Conservation (phyloP, 176 grass and related monocot species). For the Poa pratensis region DNA sequence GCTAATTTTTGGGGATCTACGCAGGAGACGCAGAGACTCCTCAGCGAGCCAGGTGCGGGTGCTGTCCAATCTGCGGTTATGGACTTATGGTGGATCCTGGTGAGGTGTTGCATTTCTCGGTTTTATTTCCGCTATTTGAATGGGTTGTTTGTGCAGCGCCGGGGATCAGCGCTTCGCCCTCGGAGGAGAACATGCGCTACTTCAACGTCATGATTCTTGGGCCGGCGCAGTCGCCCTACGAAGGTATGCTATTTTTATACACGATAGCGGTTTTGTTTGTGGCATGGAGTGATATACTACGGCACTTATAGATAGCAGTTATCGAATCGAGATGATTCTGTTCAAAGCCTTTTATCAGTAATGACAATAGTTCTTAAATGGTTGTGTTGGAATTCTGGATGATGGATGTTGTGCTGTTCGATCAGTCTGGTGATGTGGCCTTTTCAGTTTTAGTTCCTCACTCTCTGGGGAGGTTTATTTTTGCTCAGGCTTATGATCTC, state of each 20-base stretch:
- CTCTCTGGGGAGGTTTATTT: neutral
- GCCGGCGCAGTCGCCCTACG: constrained; percentile 83
- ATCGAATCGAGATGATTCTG: constrained; percentile 9
- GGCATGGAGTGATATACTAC: neutral
- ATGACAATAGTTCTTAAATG: constrained; percentile 2
- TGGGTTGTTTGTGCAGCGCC: constrained; percentile 64
- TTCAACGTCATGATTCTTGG: constrained; percentile 99
- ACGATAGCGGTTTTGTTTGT: neutral
- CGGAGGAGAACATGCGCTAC: constrained; percentile 98
- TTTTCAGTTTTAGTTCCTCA: neutral
- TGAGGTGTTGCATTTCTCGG: neutral
- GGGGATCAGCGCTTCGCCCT: constrained; percentile 94
- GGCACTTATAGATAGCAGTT: neutral
- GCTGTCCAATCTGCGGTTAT: neutral
- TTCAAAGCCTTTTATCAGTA: neutral
- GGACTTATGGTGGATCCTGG: constrained; percentile 38
- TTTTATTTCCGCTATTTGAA: constrained; percentile 22
- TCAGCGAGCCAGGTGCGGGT: constrained; percentile 86
- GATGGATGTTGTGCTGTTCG: constrained; percentile 1
- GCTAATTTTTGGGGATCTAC: constrained; percentile 44
- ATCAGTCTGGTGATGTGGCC: neutral
- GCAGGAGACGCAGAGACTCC: constrained; percentile 95
- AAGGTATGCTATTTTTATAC: constrained; percentile 40
- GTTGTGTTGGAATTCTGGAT: constrained; percentile 18
- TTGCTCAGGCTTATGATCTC: neutral